Evolutionary conservation across 2,329 filamentous ascomycete species (phyloP).

Genomic region (Penicillium sp.): DNA sequence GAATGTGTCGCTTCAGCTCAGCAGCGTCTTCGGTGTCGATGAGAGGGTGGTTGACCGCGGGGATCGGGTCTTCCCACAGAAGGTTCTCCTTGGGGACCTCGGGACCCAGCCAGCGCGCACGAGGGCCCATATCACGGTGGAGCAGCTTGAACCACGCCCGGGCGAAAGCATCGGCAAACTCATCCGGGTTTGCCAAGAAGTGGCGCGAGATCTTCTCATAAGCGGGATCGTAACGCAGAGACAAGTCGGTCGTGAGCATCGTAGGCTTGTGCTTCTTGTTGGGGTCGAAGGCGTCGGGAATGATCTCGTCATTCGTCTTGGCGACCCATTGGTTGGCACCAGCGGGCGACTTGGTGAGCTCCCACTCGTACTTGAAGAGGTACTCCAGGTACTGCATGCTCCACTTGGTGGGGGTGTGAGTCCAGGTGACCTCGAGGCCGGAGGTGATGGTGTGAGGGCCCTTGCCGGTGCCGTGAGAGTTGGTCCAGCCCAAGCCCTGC

Average conservation of each 20-base stretch:
- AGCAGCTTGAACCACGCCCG: slow-evolving; percentile 79
- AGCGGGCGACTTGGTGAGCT: slow-evolving; percentile 66
- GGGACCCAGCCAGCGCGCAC: slow-evolving; percentile 64
- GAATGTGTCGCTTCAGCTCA: slow-evolving; percentile 62
- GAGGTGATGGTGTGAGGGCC: slow-evolving; percentile 69
- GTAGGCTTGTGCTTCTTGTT: slow-evolving; percentile 67
- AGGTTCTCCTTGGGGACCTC: slow-evolving; percentile 64
- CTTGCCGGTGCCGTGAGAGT: slow-evolving; percentile 58
- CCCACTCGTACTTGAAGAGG: slow-evolving; percentile 74
- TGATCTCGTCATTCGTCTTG: slow-evolving; percentile 59
- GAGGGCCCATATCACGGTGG: slow-evolving; percentile 72
- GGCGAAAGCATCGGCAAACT: slow-evolving; percentile 64
- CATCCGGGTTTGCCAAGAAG: slow-evolving; percentile 62
- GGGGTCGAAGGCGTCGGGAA: slow-evolving; percentile 65
- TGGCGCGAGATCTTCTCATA: slow-evolving; percentile 71
- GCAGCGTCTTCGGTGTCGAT: slow-evolving; percentile 59
- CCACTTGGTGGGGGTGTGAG: slow-evolving; percentile 69
- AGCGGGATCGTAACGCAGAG: slow-evolving; percentile 62
- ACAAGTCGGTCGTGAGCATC: slow-evolving; percentile 71
- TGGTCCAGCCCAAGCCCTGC: slow-evolving; percentile 69
- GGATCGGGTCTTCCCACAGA: slow-evolving; percentile 71
- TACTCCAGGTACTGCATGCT: slow-evolving; percentile 69
- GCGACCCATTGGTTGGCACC: slow-evolving; percentile 73
- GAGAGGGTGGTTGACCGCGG: slow-evolving; percentile 51
- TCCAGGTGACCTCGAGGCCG: slow-evolving; percentile 75